Evolutionary conservation across 148 eudicot genomes (phyloP), one percentile per base, ranked within the genome.

Genomic region (Chenopodium suecicum): DNA sequence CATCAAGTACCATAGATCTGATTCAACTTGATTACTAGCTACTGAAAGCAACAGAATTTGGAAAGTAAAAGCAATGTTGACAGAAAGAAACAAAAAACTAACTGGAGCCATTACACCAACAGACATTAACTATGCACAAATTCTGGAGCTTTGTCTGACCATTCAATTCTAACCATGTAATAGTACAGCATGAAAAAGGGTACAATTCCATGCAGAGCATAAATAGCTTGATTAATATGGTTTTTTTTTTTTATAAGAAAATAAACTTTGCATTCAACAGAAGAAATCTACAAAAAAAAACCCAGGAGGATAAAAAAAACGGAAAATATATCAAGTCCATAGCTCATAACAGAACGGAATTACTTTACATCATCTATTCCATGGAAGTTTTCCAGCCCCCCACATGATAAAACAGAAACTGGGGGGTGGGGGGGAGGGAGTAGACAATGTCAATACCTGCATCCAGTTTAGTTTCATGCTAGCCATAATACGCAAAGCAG

Each of bases 401-500:
- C 44, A 41, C 44, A 41, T 41, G 44, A 41, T 41, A 41, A 41
- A 41, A 41, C 6, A 0, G 44, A 41, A 41, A 41, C 44, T 41
- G 44, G 44, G 44, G 44, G 44, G 0, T 0, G 44, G 7, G 44
- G 44, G 7, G 41, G 6, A 6, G 41, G 41, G 7, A 6, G 1
- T 41, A 41, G 44, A 6, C 1, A 41, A 41, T 41, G 44, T 5
- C 23, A n/a, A 71, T 72, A 93, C 98, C 97, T 92, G 97, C 94
- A 94, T 91, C 98, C 98, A 94, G 86, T 94, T 91, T 48, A 90
- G 89, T 84, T 94, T 94, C 98, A 94, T 94, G 90, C 93, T 92
- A 72, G 94, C 90, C 78, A 93, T 84, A 80, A 94, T 90, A 37
- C 86, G 92, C 75, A 93, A 86, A 44, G 98, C 95, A 73, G 95